Base-by-base conservation (phyloP, 2,329 filamentous ascomycete genomes). In the Corinectria fuckeliana region DNA sequence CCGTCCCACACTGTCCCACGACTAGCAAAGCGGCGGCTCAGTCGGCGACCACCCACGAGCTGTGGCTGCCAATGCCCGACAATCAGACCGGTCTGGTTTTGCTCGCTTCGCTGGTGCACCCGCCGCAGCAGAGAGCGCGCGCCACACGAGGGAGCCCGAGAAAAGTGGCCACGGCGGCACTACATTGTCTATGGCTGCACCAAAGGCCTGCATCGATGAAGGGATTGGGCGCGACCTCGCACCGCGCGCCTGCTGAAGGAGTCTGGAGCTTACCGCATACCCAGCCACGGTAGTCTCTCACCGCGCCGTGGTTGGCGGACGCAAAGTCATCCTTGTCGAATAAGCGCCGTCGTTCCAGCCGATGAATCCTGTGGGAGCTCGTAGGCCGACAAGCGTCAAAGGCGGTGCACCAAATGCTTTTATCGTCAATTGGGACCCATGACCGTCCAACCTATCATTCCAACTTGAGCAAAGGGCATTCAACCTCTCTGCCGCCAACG, bases 281-380 rank as follows among this genome's bases (percentile, higher is more conserved):
- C 50, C 13, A 28, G 30, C n/a, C 16, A 50, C 50, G 52, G 47
- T 39, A 51, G 30, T 38, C 38, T 50, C 16, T 26, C 18, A 39
- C 16, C 28, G 45, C 25, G 16, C 25, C 45, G 30, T 56, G 49
- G 58, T 47, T 50, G 48, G 48, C 42, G 54, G 53, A 47, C 28
- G 49, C n/a, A 26, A 25, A 25, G 36, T 20, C 34, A 58, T 34
- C 60, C 64, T 39, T 57, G 62, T 59, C 54, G 63, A 62, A 62
- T 65, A 65, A 64, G 64, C 64, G 60, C 61, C 62, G 51, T 47
- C 28, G 32, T 34, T 56, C 30, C 51, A 32, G 36, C 38, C 28
- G 28, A 45, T 50, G 51, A 49, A 58, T 45, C 30, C 63, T 26
- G 47, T 56, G 52, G 47, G 58, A 53, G 61, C 59, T 59, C 59